Conservation (phyloP, 106 monocot species). For the Acanthochlamys bracteata region DNA sequence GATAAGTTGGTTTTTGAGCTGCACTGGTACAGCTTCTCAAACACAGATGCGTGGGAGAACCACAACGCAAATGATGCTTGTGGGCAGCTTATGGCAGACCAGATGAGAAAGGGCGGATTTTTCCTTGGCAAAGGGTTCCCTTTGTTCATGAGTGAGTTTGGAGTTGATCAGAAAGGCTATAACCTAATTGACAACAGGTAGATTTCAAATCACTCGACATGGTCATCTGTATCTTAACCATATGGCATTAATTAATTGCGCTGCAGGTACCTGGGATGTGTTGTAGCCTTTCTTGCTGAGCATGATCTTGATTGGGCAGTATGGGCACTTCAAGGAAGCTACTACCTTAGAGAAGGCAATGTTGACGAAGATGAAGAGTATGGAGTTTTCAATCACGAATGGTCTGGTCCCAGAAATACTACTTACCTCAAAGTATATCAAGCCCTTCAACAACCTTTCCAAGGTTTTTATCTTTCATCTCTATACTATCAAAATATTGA, state of each 20-base stretch:
- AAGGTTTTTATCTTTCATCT: slow-evolving; percentile 8
- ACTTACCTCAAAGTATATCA: slow-evolving; percentile 15
- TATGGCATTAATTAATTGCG: no score
- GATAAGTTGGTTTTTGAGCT: slow-evolving; percentile 52
- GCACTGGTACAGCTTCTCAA: slow-evolving; percentile 66
- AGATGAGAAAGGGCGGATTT: slow-evolving; percentile 35
- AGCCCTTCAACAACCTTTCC: slow-evolving; percentile 23
- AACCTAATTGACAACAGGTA: slow-evolving; percentile 38
- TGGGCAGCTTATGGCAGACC: slow-evolving; percentile 11
- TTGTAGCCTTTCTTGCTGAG: slow-evolving; percentile 26
- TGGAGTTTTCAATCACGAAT: slow-evolving; percentile 20
- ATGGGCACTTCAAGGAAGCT: slow-evolving; percentile 58
- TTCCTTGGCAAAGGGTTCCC: slow-evolving; percentile 44
- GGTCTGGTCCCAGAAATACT: slow-evolving; percentile 18
- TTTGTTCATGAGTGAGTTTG: slow-evolving; percentile 61
- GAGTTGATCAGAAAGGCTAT: slow-evolving; percentile 41
- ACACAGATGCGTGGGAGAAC: slow-evolving; percentile 31
- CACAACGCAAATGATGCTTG: slow-evolving; percentile 61
- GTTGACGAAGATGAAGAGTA: slow-evolving; percentile 26
- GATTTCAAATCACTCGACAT: not conserved
- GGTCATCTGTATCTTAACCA: not conserved
- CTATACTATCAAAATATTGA: not conserved
- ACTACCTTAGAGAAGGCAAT: slow-evolving; percentile 30
- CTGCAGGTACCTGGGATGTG: slow-evolving; percentile 32
- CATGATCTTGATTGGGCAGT: slow-evolving; percentile 59